Base-by-base conservation (phyloP, 108 stramenopile genomes). In the Cyclotella kingstonii region DNA sequence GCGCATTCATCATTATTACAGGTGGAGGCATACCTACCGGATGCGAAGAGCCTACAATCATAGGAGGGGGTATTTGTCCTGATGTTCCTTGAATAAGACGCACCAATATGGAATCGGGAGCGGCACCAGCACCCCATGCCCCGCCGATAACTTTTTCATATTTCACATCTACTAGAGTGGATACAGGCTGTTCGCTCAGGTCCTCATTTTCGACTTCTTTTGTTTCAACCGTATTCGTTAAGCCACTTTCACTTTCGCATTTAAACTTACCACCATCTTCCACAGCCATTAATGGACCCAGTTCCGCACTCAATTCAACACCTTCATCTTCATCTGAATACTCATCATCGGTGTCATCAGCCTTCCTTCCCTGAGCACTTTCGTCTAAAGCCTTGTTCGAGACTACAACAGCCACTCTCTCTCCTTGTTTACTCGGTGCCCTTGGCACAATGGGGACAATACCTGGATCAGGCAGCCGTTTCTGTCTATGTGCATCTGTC, bases 71-170 rank as follows among this genome's bases (percentile, higher is more conserved):
- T 11, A 26, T 56, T 39, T 63, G 69, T 27, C 70, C 57, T 3
- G 72, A 61, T 76, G 90, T 89, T 29, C 88, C 84, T 60, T 82
- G 81, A 53, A 93, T 88, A 28, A 93, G 76, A 34, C 75, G 72
- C 11, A 87, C 78, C 47, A 93, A 48, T 11, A 70, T 54, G n/a
- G 85, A 85, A 28, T 84, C 87, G 22, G 82, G 76, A 17, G 80
- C 77, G 4, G 84, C 84, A 21, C 91, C 87, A 7, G 84, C 85
- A n/a, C 92, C 89, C 92, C 92, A 93, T 6, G 88, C 91, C 11
- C 92, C 92, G 19, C 84, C 89, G 11, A 75, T 48, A 19, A 77
- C 65, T 23, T 51, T 71, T 17, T 78, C 77, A 29, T 27, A 34
- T 22, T 64, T 59, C 33, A 12, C 22, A 60, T 72, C 58, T 22